Evolutionary conservation across 371 early-diverging fungal species (phyloP).

Genomic region (Mucor plumbeus): DNA sequence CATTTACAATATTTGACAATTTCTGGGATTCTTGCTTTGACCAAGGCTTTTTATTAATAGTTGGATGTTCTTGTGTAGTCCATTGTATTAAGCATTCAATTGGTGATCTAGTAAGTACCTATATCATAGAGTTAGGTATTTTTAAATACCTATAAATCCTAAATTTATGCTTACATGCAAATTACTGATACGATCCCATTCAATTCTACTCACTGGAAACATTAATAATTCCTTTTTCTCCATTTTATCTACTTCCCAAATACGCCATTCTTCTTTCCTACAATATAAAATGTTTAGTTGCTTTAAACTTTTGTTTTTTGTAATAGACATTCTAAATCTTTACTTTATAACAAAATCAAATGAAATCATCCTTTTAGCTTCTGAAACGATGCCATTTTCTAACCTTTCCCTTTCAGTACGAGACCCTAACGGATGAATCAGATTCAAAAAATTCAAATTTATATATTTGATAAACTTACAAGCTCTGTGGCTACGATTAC

Average conservation of each 20-base stretch:
- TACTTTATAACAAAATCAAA: slow-evolving; percentile 33
- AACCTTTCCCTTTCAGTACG: slow-evolving; percentile 31
- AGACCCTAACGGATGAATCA: slow-evolving; percentile 26
- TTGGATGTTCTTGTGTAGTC: slow-evolving; percentile 85
- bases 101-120: slow-evolving; percentile 66
- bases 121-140: neutral
- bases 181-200: slow-evolving; percentile 72
- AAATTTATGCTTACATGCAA: slow-evolving; percentile 48
- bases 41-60: slow-evolving; percentile 79
- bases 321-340: neutral
- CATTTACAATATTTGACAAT: slow-evolving; percentile 52
- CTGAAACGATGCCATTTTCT: slow-evolving; percentile 31
- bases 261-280: slow-evolving; percentile 37
- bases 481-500: slow-evolving; percentile 1
- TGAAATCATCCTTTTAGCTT: slow-evolving; percentile 32
- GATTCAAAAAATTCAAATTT: neutral
- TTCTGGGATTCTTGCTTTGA: slow-evolving; percentile 56
- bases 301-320: neutral
- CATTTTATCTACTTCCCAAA: slow-evolving; percentile 56
- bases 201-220: slow-evolving; percentile 63
- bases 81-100: slow-evolving; percentile 82
- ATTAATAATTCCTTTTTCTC: slow-evolving; percentile 53
- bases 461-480: slow-evolving; percentile 7
- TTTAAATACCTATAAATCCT: neutral
- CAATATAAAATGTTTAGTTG: neutral